phyloP scores from a whole-genome alignment of 768 basidiomycete species.

The Mycena belliarum region DNA sequence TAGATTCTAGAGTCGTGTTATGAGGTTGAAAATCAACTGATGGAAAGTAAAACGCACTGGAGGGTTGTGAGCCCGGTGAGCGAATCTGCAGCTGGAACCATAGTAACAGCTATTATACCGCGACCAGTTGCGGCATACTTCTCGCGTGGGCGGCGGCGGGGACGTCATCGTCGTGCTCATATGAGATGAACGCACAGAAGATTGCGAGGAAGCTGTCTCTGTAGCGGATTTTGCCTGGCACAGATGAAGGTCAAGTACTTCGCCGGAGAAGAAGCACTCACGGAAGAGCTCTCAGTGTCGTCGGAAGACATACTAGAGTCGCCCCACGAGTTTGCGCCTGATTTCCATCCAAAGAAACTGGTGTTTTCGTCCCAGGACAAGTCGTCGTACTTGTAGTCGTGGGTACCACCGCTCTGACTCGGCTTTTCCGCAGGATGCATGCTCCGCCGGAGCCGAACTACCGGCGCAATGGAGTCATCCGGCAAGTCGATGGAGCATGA shows the following conservation, averaged over 20 bases:
- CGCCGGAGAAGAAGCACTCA: background rate
- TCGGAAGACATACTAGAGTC: conserved; percentile 11
- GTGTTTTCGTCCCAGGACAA: background rate
- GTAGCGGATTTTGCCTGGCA: background rate
- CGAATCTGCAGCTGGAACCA: too few relatives aligned
- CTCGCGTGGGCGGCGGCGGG: too few relatives aligned
- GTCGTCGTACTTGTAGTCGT: background rate
- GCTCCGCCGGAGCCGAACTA: conserved; percentile 16
- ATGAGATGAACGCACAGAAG: too few relatives aligned
- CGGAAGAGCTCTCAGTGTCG: conserved; percentile 1
- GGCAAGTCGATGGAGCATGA: background rate
- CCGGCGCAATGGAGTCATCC: background rate
- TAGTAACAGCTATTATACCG: too few relatives aligned
- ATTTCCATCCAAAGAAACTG: background rate
- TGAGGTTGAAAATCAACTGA: too few relatives aligned
- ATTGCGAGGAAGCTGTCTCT: conserved; percentile 7
- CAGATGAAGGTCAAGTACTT: background rate
- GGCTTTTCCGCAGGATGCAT: background rate
- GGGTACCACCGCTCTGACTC: conserved; percentile 8
- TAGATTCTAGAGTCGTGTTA: too few relatives aligned
- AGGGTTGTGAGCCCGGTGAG: too few relatives aligned
- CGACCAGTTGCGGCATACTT: too few relatives aligned
- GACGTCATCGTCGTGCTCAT: too few relatives aligned
- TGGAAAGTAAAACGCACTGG: too few relatives aligned
- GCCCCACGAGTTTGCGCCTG: background rate